Conservation (phyloP, 2,329 filamentous ascomycete species). For the Cladosporium sp. region DNA sequence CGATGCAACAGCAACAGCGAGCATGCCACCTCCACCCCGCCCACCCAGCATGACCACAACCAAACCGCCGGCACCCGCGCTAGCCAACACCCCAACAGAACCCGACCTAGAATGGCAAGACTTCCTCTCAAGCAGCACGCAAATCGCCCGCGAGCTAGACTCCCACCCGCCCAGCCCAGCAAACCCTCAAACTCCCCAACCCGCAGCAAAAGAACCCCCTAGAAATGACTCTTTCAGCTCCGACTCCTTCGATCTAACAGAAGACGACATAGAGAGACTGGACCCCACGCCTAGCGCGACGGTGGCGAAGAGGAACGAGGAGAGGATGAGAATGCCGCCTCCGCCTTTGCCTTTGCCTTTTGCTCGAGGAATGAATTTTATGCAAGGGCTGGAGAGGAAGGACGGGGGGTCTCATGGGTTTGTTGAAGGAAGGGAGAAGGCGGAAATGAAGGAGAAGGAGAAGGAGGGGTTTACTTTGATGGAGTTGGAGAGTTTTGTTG, state of each 20-base stretch:
- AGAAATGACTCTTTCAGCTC: conserved; percentile 31
- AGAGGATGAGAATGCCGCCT: conserved; percentile 16
- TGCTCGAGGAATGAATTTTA: no score
- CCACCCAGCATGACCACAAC: background rate
- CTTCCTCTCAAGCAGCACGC: conserved; percentile 38
- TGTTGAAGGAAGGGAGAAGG: no score
- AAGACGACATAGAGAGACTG: conserved; percentile 38
- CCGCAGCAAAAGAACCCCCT: background rate
- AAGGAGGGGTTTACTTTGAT: conserved; percentile 25
- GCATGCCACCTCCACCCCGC: conserved; percentile 14
- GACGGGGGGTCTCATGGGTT: no score
- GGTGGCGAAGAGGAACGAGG: background rate
- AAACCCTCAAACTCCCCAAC: background rate
- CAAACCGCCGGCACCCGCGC: background rate
- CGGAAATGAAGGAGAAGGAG: no score
- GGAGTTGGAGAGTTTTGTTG: conserved; percentile 31
- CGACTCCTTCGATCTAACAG: conserved; percentile 37
- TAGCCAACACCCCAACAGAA: background rate
- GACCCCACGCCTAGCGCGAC: conserved; percentile 14
- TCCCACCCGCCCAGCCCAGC: no score
- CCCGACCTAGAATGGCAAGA: conserved; percentile 5
- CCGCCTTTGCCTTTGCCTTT: conserved; percentile 11
- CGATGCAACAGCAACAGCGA: background rate
- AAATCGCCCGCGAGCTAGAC: conserved; percentile 42
- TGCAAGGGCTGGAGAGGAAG: no score